Conservation (phyloP, 192 early-diverging fungal genomes). For the Entomortierella parvispora region DNA sequence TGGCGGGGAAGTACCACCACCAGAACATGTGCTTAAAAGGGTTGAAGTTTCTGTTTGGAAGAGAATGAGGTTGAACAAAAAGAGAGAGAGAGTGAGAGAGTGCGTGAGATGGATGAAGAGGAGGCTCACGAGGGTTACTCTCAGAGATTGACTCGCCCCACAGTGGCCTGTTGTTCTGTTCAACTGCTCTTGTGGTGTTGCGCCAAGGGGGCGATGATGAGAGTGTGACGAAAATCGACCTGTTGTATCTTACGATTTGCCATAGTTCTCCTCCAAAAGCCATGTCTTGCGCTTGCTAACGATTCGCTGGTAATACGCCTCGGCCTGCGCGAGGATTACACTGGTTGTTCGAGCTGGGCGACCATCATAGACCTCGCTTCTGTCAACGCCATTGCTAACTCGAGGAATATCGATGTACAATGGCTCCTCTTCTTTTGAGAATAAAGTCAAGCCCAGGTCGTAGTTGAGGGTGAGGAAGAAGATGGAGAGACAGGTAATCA, state of each 20-base stretch:
- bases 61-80: too few relatives aligned
- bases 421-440: neutral
- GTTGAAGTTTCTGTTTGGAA: conserved; percentile 14
- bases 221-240: neutral
- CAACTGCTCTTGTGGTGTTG: neutral
- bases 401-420: neutral
- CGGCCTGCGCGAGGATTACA: neutral
- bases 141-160: too few relatives aligned
- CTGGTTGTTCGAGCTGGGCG: neutral
- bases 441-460: neutral
- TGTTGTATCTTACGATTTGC: neutral
- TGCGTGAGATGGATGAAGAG: neutral
- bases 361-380: neutral
- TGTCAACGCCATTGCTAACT: neutral
- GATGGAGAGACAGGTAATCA: neutral
- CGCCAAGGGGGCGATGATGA: neutral
- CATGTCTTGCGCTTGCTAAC: neutral
- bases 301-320: neutral
- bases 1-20: conserved; percentile 52
- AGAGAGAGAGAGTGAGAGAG: neutral
- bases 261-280: conserved; percentile 2
- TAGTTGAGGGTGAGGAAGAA: neutral
- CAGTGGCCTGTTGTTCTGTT: neutral
- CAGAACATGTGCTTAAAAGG: conserved; percentile 21
- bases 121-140: too few relatives aligned